Percentiles rank a stretch among this genome's conserved stretches.
Conservation (phyloP, 176 grass and related monocot genomes). For the Hordeum marinum region DNA sequence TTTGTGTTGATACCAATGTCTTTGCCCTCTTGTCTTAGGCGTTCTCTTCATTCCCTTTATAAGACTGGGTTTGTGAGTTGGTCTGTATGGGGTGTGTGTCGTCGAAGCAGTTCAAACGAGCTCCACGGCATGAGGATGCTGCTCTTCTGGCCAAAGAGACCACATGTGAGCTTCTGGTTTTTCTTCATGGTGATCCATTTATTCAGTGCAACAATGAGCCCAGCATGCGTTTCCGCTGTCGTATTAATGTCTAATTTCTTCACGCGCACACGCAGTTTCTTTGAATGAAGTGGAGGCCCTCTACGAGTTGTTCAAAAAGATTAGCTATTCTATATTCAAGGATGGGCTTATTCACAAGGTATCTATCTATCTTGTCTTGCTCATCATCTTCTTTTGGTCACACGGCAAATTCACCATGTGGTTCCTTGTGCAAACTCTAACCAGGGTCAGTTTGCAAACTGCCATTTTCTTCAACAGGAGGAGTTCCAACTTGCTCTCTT, state of each 20-base stretch:
- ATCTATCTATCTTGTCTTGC: neutral
- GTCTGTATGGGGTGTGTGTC: constrained; percentile 53
- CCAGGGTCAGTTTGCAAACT: neutral
- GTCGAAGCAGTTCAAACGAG: constrained; percentile 39
- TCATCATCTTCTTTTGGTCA: neutral
- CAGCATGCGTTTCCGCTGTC: neutral
- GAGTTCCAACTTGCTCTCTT: constrained; percentile 82
- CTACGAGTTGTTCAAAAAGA: constrained; percentile 74
- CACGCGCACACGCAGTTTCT: constrained; percentile 39
- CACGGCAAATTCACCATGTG: neutral
- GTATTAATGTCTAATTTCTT: neutral
- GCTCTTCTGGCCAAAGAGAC: constrained; percentile 54
- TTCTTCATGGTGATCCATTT: neutral
- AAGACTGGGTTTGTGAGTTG: neutral
- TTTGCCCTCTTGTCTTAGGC: neutral
- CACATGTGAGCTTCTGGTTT: constrained; percentile 37
- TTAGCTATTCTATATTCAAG: constrained; percentile 71
- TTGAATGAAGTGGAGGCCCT: constrained; percentile 77
- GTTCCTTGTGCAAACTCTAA: neutral
- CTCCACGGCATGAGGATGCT: constrained; percentile 45
- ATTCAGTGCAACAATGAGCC: neutral
- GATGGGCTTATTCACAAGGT: constrained; percentile 83
- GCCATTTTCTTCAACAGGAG: constrained; percentile 42
- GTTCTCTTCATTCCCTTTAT: neutral
- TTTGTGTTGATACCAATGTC: neutral